Conservation (phyloP, 257 asterid species). For the Rhazya stricta region DNA sequence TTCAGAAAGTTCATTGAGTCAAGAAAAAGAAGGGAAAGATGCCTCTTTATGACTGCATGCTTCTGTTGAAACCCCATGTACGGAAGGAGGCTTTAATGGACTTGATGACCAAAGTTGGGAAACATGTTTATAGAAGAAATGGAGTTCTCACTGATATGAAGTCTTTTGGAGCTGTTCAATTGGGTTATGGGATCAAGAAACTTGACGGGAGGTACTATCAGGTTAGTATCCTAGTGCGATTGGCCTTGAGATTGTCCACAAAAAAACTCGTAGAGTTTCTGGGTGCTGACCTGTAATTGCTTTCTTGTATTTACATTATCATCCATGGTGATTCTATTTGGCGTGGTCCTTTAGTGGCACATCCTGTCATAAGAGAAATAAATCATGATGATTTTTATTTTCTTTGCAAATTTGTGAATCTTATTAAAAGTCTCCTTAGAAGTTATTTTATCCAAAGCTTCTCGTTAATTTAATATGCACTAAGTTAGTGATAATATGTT, state of each 20-base stretch:
- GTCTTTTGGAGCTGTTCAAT: slow-evolving; percentile 50
- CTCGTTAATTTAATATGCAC: background rate
- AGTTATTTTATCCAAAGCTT: background rate
- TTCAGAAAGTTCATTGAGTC: slow-evolving; percentile 12
- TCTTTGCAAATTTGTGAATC: background rate
- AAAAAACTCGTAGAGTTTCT: background rate
- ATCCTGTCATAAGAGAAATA: background rate
- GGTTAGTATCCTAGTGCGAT: slow-evolving; percentile 28
- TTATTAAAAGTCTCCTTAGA: no score
- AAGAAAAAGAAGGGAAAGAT: slow-evolving; percentile 30
- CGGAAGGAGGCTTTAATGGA: slow-evolving; percentile 36
- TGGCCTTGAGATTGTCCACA: background rate
- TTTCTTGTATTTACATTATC: background rate
- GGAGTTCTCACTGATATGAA: slow-evolving; percentile 67
- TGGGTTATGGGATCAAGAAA: slow-evolving; percentile 86
- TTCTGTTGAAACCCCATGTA: slow-evolving; percentile 65
- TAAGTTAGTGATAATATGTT: background rate
- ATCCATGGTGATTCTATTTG: background rate
- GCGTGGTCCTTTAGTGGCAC: no score
- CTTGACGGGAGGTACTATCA: slow-evolving; percentile 80
- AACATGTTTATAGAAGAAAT: slow-evolving; percentile 60
- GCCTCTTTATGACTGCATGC: slow-evolving; percentile 95
- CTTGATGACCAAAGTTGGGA: slow-evolving; percentile 54
- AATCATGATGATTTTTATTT: background rate
- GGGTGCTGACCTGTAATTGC: background rate